Percentiles rank a stretch among this genome's conserved stretches.
Conservation (phyloP, 208 protist species). For the Crithidia mellificae region DNA sequence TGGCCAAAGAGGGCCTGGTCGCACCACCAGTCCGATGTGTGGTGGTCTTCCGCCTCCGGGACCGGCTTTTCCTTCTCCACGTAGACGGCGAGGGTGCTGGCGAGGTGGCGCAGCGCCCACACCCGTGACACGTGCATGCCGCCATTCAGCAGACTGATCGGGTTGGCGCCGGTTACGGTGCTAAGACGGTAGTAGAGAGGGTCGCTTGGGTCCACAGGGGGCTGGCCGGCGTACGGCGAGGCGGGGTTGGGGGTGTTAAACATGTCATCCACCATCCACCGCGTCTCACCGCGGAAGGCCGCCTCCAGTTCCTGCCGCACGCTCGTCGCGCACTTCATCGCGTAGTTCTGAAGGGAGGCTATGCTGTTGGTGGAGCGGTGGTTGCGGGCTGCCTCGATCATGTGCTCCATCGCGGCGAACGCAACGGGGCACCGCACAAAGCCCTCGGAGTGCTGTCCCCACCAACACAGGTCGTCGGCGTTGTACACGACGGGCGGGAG, state of each 20-base stretch:
- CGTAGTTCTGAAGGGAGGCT: constrained; percentile 2
- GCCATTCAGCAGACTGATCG: constrained; percentile 29
- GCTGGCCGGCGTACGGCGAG: constrained; percentile 11
- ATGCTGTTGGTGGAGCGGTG: constrained; percentile 14
- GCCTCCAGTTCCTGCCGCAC: constrained; percentile 11
- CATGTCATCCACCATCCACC: constrained; percentile 23
- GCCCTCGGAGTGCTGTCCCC: constrained; percentile 27
- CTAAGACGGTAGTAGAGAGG: constrained; percentile 30
- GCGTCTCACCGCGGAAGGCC: background rate
- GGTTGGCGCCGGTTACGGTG: constrained; percentile 15
- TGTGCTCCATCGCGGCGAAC: constrained; percentile 32
- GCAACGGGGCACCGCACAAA: constrained; percentile 29
- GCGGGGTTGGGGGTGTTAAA: constrained; percentile 5
- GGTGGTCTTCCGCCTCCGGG: constrained; percentile 10
- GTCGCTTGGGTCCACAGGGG: constrained; percentile 8
- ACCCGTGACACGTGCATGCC: constrained; percentile 39
- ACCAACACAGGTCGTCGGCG: constrained; percentile 34
- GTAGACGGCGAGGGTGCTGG: constrained; percentile 18
- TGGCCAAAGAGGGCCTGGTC: constrained; percentile 36
- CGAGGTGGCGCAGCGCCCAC: constrained; percentile 34
- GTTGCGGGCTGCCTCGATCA: constrained; percentile 38
- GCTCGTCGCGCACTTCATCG: constrained; percentile 1
- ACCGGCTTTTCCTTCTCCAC: constrained; percentile 21
- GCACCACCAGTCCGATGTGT: constrained; percentile 28
- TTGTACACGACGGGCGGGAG: constrained; percentile 47